Evolutionary conservation across 2,329 filamentous ascomycete species (phyloP).

Genomic region (Dactylonectria macrodidyma): DNA sequence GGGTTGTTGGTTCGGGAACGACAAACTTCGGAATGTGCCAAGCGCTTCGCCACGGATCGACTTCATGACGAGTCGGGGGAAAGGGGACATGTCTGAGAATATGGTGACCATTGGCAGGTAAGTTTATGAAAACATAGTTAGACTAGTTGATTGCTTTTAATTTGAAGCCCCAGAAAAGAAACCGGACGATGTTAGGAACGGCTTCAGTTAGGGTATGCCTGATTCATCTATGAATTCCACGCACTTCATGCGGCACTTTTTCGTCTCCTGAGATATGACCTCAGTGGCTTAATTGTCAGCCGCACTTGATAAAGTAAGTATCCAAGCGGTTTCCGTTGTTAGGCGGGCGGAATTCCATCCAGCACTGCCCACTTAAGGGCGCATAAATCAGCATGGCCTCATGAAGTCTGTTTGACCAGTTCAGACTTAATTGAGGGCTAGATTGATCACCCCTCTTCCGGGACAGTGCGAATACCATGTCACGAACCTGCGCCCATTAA

Average conservation of each 20-base stretch:
- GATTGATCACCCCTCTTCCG: background rate
- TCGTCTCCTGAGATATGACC: background rate
- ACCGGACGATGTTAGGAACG: too few relatives aligned
- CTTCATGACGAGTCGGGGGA: conserved; percentile 5
- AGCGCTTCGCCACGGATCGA: conserved; percentile 24
- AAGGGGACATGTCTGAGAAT: conserved; percentile 17
- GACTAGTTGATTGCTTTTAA: background rate
- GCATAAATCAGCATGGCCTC: background rate
- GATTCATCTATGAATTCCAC: background rate
- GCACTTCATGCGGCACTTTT: background rate
- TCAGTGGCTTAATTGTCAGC: background rate
- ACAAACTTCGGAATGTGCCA: conserved; percentile 40
- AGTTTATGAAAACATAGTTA: background rate
- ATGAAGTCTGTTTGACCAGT: background rate
- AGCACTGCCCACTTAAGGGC: background rate
- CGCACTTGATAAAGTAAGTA: background rate
- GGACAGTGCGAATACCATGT: background rate
- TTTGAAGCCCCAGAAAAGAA: too few relatives aligned
- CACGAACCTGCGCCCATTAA: background rate
- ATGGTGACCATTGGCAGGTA: conserved; percentile 1
- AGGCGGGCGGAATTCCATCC: background rate
- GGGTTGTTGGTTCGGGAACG: conserved; percentile 22
- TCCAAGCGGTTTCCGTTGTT: background rate
- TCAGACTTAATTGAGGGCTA: background rate
- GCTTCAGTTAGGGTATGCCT: background rate